These are phyloP conservation scores for rapeseed (Brassica napus) DNA, from an alignment of 345 rosid species.

Conservation along the genomic window Da-Ae NC_063434.1:28867001-28867500, in stretches of 20 bases:
- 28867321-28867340: constrained; percentile 65
- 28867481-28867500: constrained; percentile 99
- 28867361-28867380: constrained; percentile 91
- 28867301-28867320: neutral
- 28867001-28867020: neutral
- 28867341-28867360: constrained; percentile 98
- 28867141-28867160: constrained; percentile 42
- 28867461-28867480: neutral
- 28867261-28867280: constrained; percentile 35
- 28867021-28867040: neutral
- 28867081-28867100: constrained; percentile 61
- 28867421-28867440: neutral
- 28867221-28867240: constrained; percentile 62
- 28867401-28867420: constrained; percentile 68
- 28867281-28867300: neutral
- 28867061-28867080: constrained; percentile 42
- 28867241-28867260: constrained; percentile 96
- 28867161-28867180: constrained; percentile 52
- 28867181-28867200: constrained; percentile 70
- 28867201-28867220: constrained; percentile 57
- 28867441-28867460: constrained; percentile 3
- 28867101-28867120: constrained; percentile 42
- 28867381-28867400: constrained; percentile 97
- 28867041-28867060: constrained; percentile 42
- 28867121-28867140: constrained; percentile 28